phyloP scores from a whole-genome alignment of 2,329 filamentous ascomycete genomes.

The Aspergillus terreus region DNA sequence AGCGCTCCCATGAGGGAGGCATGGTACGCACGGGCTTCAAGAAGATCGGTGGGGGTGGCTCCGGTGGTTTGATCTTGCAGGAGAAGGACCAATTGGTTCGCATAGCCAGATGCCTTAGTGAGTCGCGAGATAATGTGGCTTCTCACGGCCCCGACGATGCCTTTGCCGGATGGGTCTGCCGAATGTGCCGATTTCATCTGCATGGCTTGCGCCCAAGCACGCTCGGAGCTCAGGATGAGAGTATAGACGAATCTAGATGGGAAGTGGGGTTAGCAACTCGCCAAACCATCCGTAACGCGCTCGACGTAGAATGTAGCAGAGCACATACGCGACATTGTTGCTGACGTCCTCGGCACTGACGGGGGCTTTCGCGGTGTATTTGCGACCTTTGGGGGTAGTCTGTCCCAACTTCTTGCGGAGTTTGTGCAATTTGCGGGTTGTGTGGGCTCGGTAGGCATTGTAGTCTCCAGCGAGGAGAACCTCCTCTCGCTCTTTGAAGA shows the following conservation, averaged over 20 bases:
- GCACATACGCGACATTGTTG: conserved; percentile 68
- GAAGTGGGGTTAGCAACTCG: not conserved
- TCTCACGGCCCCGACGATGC: conserved; percentile 72
- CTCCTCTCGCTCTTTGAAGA: conserved; percentile 74
- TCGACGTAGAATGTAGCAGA: not conserved
- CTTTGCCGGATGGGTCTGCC: conserved; percentile 67
- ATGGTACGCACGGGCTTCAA: conserved; percentile 84
- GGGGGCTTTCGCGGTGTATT: conserved; percentile 68
- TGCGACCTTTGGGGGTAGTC: conserved; percentile 78
- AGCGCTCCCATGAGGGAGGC: conserved; percentile 71
- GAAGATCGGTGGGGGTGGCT: conserved; percentile 66
- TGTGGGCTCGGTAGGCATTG: conserved; percentile 73
- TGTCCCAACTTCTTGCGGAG: conserved; percentile 81
- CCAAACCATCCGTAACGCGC: not conserved
- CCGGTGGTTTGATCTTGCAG: conserved; percentile 61
- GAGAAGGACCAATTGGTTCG: conserved; percentile 63
- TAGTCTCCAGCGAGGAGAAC: conserved; percentile 88
- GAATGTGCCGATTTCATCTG: conserved; percentile 82
- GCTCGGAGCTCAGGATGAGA: conserved; percentile 80
- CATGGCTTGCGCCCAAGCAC: conserved; percentile 95
- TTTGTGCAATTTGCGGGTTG: conserved; percentile 76
- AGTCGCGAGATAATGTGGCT: conserved; percentile 87
- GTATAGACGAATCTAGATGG: conserved; percentile 65
- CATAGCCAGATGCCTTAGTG: conserved; percentile 70
- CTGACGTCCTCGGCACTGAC: conserved; percentile 73